phyloP scores from a whole-genome alignment of 1,139 yeast species.

The Taphrina communis region DNA sequence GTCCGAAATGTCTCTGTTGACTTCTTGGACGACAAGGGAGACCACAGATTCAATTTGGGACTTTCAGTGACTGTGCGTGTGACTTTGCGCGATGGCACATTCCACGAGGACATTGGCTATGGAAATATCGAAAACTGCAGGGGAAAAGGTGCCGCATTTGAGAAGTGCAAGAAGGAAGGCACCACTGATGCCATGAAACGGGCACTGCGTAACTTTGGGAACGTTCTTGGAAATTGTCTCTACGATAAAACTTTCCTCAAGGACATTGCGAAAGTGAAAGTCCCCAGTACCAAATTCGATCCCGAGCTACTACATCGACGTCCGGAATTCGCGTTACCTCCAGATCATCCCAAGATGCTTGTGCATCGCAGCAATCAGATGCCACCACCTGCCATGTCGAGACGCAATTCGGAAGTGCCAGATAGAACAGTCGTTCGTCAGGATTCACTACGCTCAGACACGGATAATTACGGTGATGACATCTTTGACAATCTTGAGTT shows the following conservation, averaged over 20 bases:
- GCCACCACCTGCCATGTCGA: constrained; percentile 27
- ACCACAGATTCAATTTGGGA: constrained; percentile 55
- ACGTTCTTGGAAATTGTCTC: constrained; percentile 75
- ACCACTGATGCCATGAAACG: constrained; percentile 78
- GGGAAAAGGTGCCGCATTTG: constrained; percentile 70
- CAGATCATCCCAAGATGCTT: constrained; percentile 29
- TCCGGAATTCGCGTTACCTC: constrained; percentile 31
- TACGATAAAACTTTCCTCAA: constrained; percentile 65
- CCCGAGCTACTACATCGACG: constrained; percentile 34
- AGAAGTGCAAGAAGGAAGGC: constrained; percentile 76
- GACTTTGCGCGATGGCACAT: constrained; percentile 69
- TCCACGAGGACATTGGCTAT: constrained; percentile 77
- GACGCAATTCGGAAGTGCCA: background rate
- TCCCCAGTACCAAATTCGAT: constrained; percentile 25
- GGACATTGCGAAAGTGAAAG: constrained; percentile 58
- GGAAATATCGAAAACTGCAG: constrained; percentile 73
- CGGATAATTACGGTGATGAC: constrained; percentile 23
- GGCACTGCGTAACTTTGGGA: constrained; percentile 77
- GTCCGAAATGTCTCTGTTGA: constrained; percentile 54
- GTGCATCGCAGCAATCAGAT: background rate
- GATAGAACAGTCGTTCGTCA: constrained; percentile 10
- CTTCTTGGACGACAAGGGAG: constrained; percentile 49
- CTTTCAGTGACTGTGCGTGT: constrained; percentile 73
- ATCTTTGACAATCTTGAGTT: constrained; percentile 29
- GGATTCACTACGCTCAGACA: constrained; percentile 20